Conservation (phyloP, 805 yeast species). For the Candida golubevii region DNA sequence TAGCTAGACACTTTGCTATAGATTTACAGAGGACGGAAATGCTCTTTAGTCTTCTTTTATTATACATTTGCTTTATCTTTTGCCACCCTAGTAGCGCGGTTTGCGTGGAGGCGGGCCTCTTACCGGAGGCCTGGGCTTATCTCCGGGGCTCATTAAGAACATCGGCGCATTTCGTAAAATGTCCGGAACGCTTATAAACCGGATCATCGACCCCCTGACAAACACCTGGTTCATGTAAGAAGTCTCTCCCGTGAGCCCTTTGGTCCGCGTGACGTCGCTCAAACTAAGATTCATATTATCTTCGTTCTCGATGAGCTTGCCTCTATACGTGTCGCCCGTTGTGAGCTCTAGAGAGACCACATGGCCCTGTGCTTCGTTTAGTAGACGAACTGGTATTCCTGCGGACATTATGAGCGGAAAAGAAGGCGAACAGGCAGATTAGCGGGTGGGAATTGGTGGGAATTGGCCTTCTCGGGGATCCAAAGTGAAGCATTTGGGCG, state of each 20-base stretch:
- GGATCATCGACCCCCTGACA: slow-evolving; percentile 85
- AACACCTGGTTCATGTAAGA: slow-evolving; percentile 79
- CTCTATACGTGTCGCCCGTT: slow-evolving; percentile 84
- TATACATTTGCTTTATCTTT: background rate
- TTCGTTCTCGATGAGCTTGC: slow-evolving; percentile 80
- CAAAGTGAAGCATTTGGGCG: too few relatives aligned
- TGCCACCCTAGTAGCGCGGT: slow-evolving; percentile 1
- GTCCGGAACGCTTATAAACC: slow-evolving; percentile 84
- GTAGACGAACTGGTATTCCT: slow-evolving; percentile 79
- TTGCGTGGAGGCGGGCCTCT: slow-evolving; percentile 44
- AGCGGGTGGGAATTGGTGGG: background rate
- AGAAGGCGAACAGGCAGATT: slow-evolving; percentile 12
- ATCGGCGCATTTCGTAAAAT: slow-evolving; percentile 85
- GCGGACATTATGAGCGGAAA: slow-evolving; percentile 43
- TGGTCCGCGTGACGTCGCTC: slow-evolving; percentile 75
- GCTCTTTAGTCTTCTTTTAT: too few relatives aligned
- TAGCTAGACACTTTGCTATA: slow-evolving; percentile 1
- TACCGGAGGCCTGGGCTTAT: slow-evolving; percentile 68
- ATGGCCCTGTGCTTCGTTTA: slow-evolving; percentile 89
- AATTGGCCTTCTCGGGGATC: too few relatives aligned
- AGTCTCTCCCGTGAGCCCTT: slow-evolving; percentile 60
- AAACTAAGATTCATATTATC: slow-evolving; percentile 93
- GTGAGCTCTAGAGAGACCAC: slow-evolving; percentile 74
- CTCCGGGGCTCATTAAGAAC: slow-evolving; percentile 56
- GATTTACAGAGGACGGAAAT: background rate